These are phyloP conservation scores for Pyrrhoderma noxium DNA, from an alignment of 1,284 basidiomycete genomes.

Conservation along the genomic window DNA sequence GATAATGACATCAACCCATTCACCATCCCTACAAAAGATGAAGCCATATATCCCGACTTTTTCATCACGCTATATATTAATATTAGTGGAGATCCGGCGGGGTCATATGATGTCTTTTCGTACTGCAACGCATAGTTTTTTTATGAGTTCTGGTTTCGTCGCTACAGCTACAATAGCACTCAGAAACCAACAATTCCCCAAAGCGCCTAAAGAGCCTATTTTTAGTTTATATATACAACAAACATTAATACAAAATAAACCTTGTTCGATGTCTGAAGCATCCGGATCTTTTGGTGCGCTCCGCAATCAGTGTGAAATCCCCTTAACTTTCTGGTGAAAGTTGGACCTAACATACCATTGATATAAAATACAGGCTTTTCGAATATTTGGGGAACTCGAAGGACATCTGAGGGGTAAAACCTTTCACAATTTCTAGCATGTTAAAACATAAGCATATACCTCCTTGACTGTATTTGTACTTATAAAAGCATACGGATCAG, in stretches of 20 bases:
- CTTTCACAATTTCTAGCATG: neutral
- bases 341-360: constrained; percentile 31
- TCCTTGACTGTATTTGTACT: neutral
- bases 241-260: constrained; percentile 18
- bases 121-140: constrained; percentile 45
- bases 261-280: constrained; percentile 36
- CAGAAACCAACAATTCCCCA: constrained; percentile 46
- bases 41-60: constrained; percentile 46
- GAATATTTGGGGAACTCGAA: constrained; percentile 39
- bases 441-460: neutral
- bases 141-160: constrained; percentile 33
- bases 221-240: neutral
- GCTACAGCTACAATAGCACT: constrained; percentile 40
- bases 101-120: constrained; percentile 13
- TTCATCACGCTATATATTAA: constrained; percentile 36
- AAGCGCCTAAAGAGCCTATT: constrained; percentile 8
- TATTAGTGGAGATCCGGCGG: neutral
- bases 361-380: constrained; percentile 38
- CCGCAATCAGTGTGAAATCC: too few species aligned
- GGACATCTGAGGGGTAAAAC: constrained; percentile 35
- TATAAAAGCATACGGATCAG: constrained; percentile 21
- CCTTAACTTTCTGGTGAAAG: too few species aligned
- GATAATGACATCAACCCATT: constrained; percentile 35
- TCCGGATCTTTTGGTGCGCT: constrained; percentile 7
- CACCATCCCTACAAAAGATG: constrained; percentile 42